phyloP scores from a whole-genome alignment of 2,329 filamentous ascomycete genomes.

The Aphanocladium album region DNA sequence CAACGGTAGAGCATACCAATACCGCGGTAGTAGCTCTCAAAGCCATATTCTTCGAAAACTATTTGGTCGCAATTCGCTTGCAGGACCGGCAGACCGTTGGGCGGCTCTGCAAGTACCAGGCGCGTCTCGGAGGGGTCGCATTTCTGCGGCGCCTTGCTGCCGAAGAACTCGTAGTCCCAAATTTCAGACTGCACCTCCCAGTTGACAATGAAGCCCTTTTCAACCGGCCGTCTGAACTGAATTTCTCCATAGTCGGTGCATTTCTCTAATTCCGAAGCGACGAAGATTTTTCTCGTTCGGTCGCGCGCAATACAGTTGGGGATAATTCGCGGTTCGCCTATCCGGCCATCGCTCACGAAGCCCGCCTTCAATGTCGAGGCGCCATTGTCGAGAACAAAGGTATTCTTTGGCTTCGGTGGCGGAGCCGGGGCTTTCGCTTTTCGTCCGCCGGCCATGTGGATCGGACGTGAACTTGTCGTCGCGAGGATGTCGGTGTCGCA shows the following conservation, averaged over 20 bases:
- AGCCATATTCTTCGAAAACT: conserved; percentile 95
- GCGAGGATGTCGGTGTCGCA: neutral
- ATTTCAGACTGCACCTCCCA: conserved; percentile 96
- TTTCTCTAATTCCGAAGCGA: conserved; percentile 70
- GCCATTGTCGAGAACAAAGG: conserved; percentile 90
- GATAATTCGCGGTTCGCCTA: conserved; percentile 61
- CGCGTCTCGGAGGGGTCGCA: conserved; percentile 80
- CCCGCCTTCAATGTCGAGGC: conserved; percentile 89
- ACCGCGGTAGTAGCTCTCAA: conserved; percentile 76
- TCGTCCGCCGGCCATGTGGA: conserved; percentile 39
- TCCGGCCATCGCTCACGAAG: conserved; percentile 49
- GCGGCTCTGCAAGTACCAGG: conserved; percentile 77
- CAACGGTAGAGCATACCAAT: conserved; percentile 44
- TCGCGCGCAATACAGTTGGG: conserved; percentile 87
- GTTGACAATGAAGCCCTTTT: conserved; percentile 91
- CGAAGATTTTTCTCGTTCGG: conserved; percentile 71
- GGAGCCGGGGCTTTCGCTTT: conserved; percentile 47
- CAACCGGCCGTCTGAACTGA: conserved; percentile 79
- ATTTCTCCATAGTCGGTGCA: conserved; percentile 89
- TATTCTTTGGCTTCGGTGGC: conserved; percentile 54
- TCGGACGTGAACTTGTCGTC: neutral
- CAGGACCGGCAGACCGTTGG: conserved; percentile 73
- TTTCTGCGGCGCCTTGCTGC: conserved; percentile 57
- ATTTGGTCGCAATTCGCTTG: conserved; percentile 94
- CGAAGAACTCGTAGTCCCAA: conserved; percentile 86